Percentiles rank a stretch among this genome's conserved stretches.
Conservation (phyloP, 257 asterid genomes). For the Solanum peruvianum region DNA sequence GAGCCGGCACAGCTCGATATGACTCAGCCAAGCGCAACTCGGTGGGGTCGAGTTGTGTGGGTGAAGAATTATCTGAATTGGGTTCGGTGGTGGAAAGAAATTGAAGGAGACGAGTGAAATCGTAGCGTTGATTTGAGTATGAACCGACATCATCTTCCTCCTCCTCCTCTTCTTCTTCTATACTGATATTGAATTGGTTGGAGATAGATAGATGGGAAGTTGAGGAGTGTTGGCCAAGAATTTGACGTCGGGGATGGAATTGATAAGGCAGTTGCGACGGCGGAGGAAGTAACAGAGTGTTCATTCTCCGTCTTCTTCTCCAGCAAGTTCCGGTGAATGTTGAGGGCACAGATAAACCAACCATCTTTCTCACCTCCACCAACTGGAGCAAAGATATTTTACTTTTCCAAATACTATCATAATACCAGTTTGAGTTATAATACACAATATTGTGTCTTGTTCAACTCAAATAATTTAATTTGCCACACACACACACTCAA, state of each 20-base stretch:
- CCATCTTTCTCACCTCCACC: neutral
- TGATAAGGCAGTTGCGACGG: conserved; percentile 39
- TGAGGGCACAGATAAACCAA: neutral
- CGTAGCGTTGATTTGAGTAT: conserved; percentile 39
- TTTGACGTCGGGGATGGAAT: neutral
- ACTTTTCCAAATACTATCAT: neutral
- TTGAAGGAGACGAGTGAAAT: conserved; percentile 67
- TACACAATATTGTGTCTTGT: neutral
- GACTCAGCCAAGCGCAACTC: conserved; percentile 68
- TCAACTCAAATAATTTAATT: too few relatives aligned
- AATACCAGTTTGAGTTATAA: too few relatives aligned
- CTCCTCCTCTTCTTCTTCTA: conserved; percentile 5
- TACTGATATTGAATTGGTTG: conserved; percentile 9
- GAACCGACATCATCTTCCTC: conserved; percentile 39
- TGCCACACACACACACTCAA: neutral
- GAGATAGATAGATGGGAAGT: conserved; percentile 10
- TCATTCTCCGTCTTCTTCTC: conserved; percentile 38
- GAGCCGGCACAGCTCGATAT: conserved; percentile 82
- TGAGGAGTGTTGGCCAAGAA: conserved; percentile 10
- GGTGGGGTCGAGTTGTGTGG: conserved; percentile 31
- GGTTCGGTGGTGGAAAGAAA: conserved; percentile 43
- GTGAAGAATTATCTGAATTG: conserved; percentile 22
- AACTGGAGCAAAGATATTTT: neutral
- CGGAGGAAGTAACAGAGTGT: conserved; percentile 40
- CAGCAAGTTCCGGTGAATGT: neutral